phyloP scores from a whole-genome alignment of 2,329 filamentous ascomycete genomes.

The Paecilomyces niveus region DNA sequence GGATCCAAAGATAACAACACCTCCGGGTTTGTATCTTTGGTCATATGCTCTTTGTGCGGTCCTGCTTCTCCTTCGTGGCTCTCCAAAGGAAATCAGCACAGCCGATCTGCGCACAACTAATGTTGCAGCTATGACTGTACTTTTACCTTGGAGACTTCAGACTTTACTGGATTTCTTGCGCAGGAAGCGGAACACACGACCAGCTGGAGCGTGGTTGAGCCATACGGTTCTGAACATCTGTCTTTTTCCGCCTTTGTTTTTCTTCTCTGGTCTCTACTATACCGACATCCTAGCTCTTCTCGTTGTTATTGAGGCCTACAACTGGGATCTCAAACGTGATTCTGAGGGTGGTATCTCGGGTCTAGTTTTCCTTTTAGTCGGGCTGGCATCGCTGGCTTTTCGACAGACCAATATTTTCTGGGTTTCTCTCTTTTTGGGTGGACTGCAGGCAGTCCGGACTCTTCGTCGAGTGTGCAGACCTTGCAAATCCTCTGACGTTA shows the following conservation, averaged over 20 bases:
- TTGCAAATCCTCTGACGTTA: constrained; percentile 18
- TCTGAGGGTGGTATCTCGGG: constrained; percentile 13
- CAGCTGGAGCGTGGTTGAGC: constrained; percentile 26
- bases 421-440: constrained; percentile 54
- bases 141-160: constrained; percentile 47
- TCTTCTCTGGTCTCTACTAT: constrained; percentile 93
- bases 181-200: constrained; percentile 20
- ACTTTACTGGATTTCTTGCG: constrained; percentile 44
- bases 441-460: constrained; percentile 34
- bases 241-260: constrained; percentile 85
- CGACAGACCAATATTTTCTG: constrained; percentile 97
- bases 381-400: constrained; percentile 64
- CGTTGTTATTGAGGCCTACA: constrained; percentile 64
- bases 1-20: constrained; percentile 97
- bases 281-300: constrained; percentile 82
- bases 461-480: constrained; percentile 21
- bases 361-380: constrained; percentile 46
- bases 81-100: constrained; percentile 25
- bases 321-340: constrained; percentile 37
- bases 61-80: constrained; percentile 15
- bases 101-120: constrained; percentile 32
- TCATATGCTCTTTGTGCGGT: constrained; percentile 40
- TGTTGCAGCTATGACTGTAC: constrained; percentile 25
- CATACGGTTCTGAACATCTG: constrained; percentile 64
- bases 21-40: constrained; percentile 67